phyloP scores from a whole-genome alignment of 164 flowering plant genomes.

The Vitis labrusca region DNA sequence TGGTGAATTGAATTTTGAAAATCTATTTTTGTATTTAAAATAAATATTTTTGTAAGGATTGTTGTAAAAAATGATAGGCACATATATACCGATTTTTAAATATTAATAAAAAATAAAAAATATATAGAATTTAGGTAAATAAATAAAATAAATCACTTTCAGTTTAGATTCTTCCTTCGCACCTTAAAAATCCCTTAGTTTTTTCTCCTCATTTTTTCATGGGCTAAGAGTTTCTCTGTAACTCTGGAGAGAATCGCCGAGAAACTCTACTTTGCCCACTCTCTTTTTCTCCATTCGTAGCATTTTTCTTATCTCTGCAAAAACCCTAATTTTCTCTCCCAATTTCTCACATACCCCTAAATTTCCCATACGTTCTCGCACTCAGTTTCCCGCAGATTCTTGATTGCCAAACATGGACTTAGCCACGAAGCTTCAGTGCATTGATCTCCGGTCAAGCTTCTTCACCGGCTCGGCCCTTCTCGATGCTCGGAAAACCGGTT shows the following conservation, averaged over 20 bases:
- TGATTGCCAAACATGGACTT: constrained; percentile 41
- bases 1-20: too few relatives aligned
- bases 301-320: neutral
- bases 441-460: constrained; percentile 54
- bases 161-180: neutral
- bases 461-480: constrained; percentile 36
- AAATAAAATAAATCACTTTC: neutral
- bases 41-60: too few relatives aligned
- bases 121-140: too few relatives aligned
- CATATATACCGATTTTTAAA: too few relatives aligned
- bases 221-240: constrained; percentile 1
- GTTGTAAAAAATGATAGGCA: too few relatives aligned
- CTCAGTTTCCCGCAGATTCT: constrained; percentile 1
- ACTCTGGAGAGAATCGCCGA: neutral
- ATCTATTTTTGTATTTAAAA: too few relatives aligned
- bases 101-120: too few relatives aligned
- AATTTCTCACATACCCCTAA: neutral
- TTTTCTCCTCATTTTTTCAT: neutral
- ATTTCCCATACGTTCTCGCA: neutral
- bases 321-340: neutral
- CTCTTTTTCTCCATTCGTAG: neutral
- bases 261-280: neutral
- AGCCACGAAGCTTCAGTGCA: constrained; percentile 38
- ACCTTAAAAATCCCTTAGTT: neutral
- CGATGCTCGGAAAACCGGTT: constrained; percentile 29